Percentiles rank a stretch among this genome's conserved stretches.
phyloP scores from a whole-genome alignment of 257 asterid species.

The Anisodus acutangulus region DNA sequence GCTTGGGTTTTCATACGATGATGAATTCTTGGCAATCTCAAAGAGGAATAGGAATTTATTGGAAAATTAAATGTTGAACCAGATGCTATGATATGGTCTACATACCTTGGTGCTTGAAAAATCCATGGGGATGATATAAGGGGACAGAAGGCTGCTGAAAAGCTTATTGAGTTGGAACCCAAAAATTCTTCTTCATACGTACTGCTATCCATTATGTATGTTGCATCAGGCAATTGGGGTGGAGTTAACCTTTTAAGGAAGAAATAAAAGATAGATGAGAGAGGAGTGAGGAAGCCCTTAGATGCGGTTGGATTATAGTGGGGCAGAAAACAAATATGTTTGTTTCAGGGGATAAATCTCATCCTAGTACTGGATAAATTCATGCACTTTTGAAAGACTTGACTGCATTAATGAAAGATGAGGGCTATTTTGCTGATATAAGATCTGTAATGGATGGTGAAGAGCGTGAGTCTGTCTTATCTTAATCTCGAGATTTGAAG shows the following conservation, averaged over 20 bases:
- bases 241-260: constrained; percentile 61
- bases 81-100: constrained; percentile 74
- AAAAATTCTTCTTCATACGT: too few species aligned
- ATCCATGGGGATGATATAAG: constrained; percentile 73
- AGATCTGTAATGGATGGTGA: too few species aligned
- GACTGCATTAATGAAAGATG: too few species aligned
- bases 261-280: constrained; percentile 66
- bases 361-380: too few species aligned
- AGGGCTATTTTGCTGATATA: too few species aligned
- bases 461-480: not conserved
- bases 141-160: too few species aligned
- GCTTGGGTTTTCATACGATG: too few species aligned
- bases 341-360: too few species aligned
- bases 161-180: too few species aligned
- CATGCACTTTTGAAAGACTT: too few species aligned
- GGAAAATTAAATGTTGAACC: constrained; percentile 56
- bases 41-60: constrained; percentile 76
- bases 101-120: constrained; percentile 79
- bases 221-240: constrained; percentile 83
- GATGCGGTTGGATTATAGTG: constrained; percentile 62
- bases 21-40: constrained; percentile 75
- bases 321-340: constrained; percentile 37
- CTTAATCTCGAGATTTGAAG: constrained; percentile 17
- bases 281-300: constrained; percentile 65
- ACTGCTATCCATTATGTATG: too few species aligned